Evolutionary conservation across 768 basidiomycete species (phyloP), one percentile per base, ranked within the genome.

Genomic region (Tylopilus balloui): DNA sequence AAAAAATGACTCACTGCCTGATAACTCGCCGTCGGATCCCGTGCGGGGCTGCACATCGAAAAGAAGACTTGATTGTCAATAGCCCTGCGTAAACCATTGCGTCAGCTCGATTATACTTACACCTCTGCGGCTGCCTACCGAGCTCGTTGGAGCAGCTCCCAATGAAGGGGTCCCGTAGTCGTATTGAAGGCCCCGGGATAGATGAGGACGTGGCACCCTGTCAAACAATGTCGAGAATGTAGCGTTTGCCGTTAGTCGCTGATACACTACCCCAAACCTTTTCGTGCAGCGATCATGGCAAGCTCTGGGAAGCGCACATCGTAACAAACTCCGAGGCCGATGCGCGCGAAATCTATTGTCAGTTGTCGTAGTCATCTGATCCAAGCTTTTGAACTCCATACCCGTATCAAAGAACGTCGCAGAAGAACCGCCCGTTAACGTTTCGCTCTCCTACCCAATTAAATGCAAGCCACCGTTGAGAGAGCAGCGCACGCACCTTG

Each of bases 1-100:
- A 21, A 1, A 24, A 40, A 14, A 11, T 4, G 17, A 71, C 85
- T 56, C 56, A 91, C 88, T 48, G 95, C 92, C 62, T 96, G 92
- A 67, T 98, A 98, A 14, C 77, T 77, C 17, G 91, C 88, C 10
- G 70, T 80, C 56, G 86, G 61, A 56, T 95, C 86, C 20, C 94
- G 79, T 3, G 96, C 95, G 25, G 94, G 93, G 48, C 92, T 96
- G 63, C 92, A 95, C 92, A 94, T 95, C 1, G 88, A 78, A 53
- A 97, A 81, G 71, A 80, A 99, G n/a, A 98, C 80, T 69, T 98
- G 94, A 61, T 98, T 97, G 64, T 99, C 96, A 20, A 93, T 80
- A 6, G 96, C 96, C 49, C 94, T 93, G 58, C 19, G 54, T n/a
- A 46, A 10, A 44, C 12, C 10, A 12, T 25, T 39, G 24, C 8